Conservation (phyloP, 2,329 filamentous ascomycete species). For the Cryphonectria radicalis region DNA sequence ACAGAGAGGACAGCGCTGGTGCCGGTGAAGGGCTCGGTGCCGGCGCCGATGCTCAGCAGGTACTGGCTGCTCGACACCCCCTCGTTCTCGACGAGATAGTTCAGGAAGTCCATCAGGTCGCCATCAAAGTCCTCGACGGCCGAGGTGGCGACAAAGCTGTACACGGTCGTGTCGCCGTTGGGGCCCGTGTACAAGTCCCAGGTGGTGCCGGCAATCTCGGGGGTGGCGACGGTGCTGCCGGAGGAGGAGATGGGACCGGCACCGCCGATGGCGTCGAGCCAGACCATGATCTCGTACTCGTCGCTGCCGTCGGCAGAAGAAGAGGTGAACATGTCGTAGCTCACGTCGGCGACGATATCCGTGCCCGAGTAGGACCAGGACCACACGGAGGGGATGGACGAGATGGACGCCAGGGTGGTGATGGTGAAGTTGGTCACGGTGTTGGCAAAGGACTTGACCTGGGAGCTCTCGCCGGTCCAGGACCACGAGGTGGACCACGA, state of each 20-base stretch:
- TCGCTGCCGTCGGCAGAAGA: conserved; percentile 46
- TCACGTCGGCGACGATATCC: conserved; percentile 55
- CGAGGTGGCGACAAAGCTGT: conserved; percentile 51
- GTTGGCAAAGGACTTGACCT: conserved; percentile 53
- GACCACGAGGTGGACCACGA: conserved; percentile 48
- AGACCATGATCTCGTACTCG: conserved; percentile 69
- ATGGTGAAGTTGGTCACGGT: conserved; percentile 41
- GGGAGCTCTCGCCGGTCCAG: conserved; percentile 44
- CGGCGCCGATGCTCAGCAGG: conserved; percentile 55
- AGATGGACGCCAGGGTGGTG: conserved; percentile 41
- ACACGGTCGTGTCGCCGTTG: conserved; percentile 63
- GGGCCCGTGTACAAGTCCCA: conserved; percentile 64
- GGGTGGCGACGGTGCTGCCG: conserved; percentile 56
- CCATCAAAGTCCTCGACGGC: conserved; percentile 56
- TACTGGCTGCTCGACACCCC: conserved; percentile 54
- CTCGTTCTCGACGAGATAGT: conserved; percentile 55
- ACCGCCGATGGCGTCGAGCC: conserved; percentile 61
- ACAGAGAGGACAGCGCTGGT: conserved; percentile 37
- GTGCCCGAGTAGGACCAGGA: conserved; percentile 41
- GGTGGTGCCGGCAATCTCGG: conserved; percentile 54
- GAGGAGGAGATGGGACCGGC: conserved; percentile 60
- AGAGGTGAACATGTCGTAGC: conserved; percentile 64
- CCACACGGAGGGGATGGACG: conserved; percentile 43
- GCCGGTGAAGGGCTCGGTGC: conserved; percentile 61
- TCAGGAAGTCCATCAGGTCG: conserved; percentile 61